Percentiles rank a stretch among this genome's conserved stretches.
Evolutionary conservation across 2,329 filamentous ascomycete species (phyloP).

Genomic region (Hymenoscyphus fructigenus): DNA sequence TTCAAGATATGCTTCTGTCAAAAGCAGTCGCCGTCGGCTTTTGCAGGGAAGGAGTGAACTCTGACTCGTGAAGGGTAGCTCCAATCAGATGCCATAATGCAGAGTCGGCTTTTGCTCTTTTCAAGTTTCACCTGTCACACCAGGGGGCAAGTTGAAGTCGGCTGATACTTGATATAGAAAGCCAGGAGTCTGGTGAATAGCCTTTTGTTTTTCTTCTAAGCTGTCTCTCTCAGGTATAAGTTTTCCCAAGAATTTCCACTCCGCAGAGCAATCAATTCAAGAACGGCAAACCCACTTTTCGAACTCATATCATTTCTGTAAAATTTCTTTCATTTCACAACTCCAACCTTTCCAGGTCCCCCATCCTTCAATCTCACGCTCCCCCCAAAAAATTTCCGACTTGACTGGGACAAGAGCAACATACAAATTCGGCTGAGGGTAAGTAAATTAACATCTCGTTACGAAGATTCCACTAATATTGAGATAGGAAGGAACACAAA

Average conservation of each 20-base stretch:
- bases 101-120: slow-evolving; percentile 12
- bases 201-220: not conserved
- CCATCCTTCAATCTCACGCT: not conserved
- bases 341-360: not conserved
- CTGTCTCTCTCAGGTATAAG: not conserved
- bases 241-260: not conserved
- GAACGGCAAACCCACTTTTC: not conserved
- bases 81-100: slow-evolving; percentile 9
- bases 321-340: not conserved
- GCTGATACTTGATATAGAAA: slow-evolving; percentile 10
- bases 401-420: not conserved
- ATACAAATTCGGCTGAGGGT: not conserved
- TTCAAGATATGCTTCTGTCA: slow-evolving; percentile 1
- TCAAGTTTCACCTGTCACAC: slow-evolving; percentile 4
- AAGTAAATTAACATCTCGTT: not conserved
- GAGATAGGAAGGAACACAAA: not conserved
- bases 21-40: slow-evolving; percentile 15
- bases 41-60: slow-evolving; percentile 9
- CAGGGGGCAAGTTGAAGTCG: slow-evolving; percentile 4
- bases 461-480: not conserved
- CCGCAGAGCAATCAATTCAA: not conserved
- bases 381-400: not conserved
- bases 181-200: not conserved
- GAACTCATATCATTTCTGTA: not conserved
- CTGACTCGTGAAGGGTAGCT: slow-evolving; percentile 16